Percentiles rank a stretch among this genome's conserved stretches.
phyloP scores from a whole-genome alignment of 2,329 filamentous ascomycete genomes.

The Fusarium incarnatum region DNA sequence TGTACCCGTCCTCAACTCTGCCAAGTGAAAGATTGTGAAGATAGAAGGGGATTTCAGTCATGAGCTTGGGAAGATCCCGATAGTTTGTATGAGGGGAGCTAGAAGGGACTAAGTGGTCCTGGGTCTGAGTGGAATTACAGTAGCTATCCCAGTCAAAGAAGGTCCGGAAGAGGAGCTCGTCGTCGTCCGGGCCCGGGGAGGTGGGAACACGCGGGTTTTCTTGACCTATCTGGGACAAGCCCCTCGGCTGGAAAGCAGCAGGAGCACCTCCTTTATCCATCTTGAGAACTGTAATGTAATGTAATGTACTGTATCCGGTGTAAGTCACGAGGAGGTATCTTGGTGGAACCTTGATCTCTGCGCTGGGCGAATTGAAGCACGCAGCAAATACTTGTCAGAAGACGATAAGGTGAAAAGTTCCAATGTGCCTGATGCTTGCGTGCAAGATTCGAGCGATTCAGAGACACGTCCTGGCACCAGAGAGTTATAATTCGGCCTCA shows the following conservation, averaged over 20 bases:
- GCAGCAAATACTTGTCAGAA: slow-evolving; percentile 52
- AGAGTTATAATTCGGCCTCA: slow-evolving; percentile 56
- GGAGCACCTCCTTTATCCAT: slow-evolving; percentile 50
- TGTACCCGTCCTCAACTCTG: slow-evolving; percentile 47
- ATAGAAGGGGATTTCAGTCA: slow-evolving; percentile 52
- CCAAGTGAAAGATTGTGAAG: slow-evolving; percentile 52
- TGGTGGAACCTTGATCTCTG: slow-evolving; percentile 56
- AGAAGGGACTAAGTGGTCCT: slow-evolving; percentile 45
- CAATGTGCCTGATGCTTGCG: slow-evolving; percentile 54
- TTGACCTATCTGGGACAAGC: slow-evolving; percentile 52
- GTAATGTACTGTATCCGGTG: slow-evolving; percentile 48
- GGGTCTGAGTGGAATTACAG: slow-evolving; percentile 49
- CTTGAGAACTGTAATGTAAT: slow-evolving; percentile 47
- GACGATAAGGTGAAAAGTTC: slow-evolving; percentile 56
- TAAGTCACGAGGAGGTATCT: slow-evolving; percentile 55
- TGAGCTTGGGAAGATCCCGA: slow-evolving; percentile 50
- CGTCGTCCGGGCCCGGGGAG: slow-evolving; percentile 50
- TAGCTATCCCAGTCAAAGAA: slow-evolving; percentile 55
- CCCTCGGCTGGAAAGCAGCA: slow-evolving; percentile 45
- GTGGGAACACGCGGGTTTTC: slow-evolving; percentile 54
- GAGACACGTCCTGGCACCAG: slow-evolving; percentile 54
- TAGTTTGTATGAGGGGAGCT: slow-evolving; percentile 47
- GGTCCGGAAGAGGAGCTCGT: slow-evolving; percentile 51
- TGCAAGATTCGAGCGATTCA: slow-evolving; percentile 55
- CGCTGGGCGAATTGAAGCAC: slow-evolving; percentile 53